Evolutionary conservation across 345 rosid species (phyloP).

Genomic region (Salix caprea): DNA sequence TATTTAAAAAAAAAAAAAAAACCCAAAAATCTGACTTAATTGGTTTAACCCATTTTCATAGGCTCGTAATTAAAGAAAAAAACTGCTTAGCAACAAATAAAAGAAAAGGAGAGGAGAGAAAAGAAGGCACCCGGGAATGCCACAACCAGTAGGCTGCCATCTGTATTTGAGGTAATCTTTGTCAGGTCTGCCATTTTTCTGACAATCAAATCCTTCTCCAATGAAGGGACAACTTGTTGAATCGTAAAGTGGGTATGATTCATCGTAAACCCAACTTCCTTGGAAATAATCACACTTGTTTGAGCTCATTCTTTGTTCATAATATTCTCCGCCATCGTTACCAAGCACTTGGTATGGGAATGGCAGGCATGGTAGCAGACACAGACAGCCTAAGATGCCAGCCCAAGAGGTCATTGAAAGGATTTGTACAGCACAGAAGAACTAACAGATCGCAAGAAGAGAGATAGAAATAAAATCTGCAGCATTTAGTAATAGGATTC

Average conservation of each 20-base stretch:
- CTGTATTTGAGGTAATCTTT: conserved; percentile 32
- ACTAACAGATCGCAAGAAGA: too few species aligned
- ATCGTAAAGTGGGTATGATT: conserved; percentile 32
- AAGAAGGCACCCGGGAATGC: conserved; percentile 38
- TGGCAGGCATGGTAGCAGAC: background rate
- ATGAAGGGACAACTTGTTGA: conserved; percentile 41
- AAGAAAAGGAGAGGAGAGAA: background rate
- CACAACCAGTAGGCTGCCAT: conserved; percentile 47
- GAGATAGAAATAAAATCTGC: too few species aligned
- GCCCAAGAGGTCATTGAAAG: background rate
- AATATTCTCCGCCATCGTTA: too few species aligned
- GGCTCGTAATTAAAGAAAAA: too few species aligned
- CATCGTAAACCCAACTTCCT: conserved; percentile 46
- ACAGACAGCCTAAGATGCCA: background rate
- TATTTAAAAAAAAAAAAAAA: too few species aligned
- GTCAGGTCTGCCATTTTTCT: conserved; percentile 47
- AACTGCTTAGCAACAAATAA: too few species aligned
- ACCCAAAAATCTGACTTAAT: too few species aligned
- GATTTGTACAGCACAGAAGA: too few species aligned
- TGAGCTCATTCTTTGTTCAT: background rate
- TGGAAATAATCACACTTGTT: conserved; percentile 32
- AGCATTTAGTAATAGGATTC: too few species aligned
- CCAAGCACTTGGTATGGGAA: background rate
- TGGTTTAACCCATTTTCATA: too few species aligned
- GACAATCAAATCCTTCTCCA: conserved; percentile 35